phyloP scores from a whole-genome alignment of 2,329 filamentous ascomycete genomes.

The Hawksworthiomyces lignivorus region DNA sequence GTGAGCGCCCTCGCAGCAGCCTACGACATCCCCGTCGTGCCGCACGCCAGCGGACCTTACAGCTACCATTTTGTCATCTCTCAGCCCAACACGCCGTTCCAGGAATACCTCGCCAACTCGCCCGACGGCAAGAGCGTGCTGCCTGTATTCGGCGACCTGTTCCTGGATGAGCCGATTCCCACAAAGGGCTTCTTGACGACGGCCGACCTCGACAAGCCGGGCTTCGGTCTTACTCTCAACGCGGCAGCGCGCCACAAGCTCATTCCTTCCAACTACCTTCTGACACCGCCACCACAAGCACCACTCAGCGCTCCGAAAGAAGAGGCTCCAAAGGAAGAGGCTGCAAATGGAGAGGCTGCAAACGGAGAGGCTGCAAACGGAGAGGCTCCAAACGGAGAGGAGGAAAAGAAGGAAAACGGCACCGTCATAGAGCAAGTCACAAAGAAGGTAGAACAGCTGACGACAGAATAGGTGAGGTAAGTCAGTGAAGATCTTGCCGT shows the following conservation, averaged over 20 bases:
- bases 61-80: slow-evolving; percentile 95
- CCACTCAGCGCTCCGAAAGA: slow-evolving; percentile 28
- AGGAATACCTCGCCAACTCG: slow-evolving; percentile 92
- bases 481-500: no score
- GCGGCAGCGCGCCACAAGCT: slow-evolving; percentile 62
- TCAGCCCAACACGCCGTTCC: slow-evolving; percentile 87
- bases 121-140: slow-evolving; percentile 82
- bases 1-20: slow-evolving; percentile 82
- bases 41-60: slow-evolving; percentile 90
- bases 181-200: slow-evolving; percentile 74
- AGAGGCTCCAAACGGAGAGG: no score
- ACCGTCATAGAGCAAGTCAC: no score
- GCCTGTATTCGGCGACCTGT: slow-evolving; percentile 87
- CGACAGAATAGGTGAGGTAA: no score
- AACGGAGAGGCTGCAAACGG: no score
- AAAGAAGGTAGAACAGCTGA: no score
- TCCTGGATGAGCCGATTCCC: slow-evolving; percentile 84
- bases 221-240: slow-evolving; percentile 84
- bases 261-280: slow-evolving; percentile 65
- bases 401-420: no score
- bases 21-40: slow-evolving; percentile 90
- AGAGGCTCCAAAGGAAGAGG: no score
- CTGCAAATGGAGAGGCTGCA: no score
- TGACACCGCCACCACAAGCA: slow-evolving; percentile 56
- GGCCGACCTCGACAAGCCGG: slow-evolving; percentile 75